A percentile compares a stretch with the other conserved stretches of the same genome.
These are phyloP conservation scores for Alternaria brassicae DNA, from an alignment of 2,329 filamentous ascomycete genomes.

Conservation along the genomic window DNA sequence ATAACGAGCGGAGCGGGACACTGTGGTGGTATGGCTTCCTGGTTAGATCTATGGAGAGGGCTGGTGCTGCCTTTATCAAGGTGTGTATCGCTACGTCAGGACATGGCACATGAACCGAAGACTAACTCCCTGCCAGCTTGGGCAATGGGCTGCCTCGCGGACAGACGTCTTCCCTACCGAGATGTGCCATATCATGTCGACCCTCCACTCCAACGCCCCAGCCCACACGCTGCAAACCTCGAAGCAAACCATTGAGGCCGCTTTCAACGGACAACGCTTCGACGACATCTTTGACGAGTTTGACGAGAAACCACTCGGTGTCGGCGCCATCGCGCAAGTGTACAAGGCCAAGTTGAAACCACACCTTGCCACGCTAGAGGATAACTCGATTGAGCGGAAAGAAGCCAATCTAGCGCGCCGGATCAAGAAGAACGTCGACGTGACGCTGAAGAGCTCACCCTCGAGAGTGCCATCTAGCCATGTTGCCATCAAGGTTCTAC, in stretches of 20 bases:
- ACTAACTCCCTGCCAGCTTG: constrained; percentile 66
- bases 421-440: constrained; percentile 82
- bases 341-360: constrained; percentile 93
- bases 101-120: not conserved
- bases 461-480: constrained; percentile 87
- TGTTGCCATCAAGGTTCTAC: constrained; percentile 94
- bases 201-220: constrained; percentile 91
- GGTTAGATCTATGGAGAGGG: constrained; percentile 87
- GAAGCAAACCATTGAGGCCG: constrained; percentile 77
- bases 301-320: constrained; percentile 84
- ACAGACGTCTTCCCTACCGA: constrained; percentile 95
- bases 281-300: constrained; percentile 97
- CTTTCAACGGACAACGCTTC: constrained; percentile 81
- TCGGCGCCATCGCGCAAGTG: constrained; percentile 96
- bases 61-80: constrained; percentile 97
- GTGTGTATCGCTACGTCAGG: constrained; percentile 51
- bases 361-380: constrained; percentile 71
- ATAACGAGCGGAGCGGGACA: constrained; percentile 80
- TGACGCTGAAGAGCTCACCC: constrained; percentile 84
- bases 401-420: constrained; percentile 69
- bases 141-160: constrained; percentile 97
- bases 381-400: constrained; percentile 61
- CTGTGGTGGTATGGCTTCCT: constrained; percentile 95
- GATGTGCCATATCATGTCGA: constrained; percentile 92
- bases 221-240: constrained; percentile 86